Evolutionary conservation across 345 rosid genomes (phyloP).

Genomic region (Combretum micranthum): DNA sequence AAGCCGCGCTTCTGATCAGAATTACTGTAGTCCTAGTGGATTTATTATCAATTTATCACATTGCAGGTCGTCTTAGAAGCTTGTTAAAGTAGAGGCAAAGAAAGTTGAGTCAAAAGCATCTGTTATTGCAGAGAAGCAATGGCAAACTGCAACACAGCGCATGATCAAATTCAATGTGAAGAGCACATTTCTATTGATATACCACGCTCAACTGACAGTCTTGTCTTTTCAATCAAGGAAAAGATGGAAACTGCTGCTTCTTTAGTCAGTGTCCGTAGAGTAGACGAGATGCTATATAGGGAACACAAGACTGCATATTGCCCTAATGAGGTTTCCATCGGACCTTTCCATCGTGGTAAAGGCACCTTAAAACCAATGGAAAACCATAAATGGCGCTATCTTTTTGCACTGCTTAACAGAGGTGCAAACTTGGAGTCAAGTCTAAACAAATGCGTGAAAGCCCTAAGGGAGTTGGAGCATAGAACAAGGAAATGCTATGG

Average conservation of each 20-base stretch:
- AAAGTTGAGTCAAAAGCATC: neutral
- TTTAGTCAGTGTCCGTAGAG: slow-evolving; percentile 23
- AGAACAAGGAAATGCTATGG: slow-evolving; percentile 29
- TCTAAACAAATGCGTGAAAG: slow-evolving; percentile 28
- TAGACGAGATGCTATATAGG: slow-evolving; percentile 1
- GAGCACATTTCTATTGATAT: slow-evolving; percentile 30
- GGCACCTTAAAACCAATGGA: slow-evolving; percentile 6
- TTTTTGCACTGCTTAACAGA: slow-evolving; percentile 34
- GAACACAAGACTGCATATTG: slow-evolving; percentile 4
- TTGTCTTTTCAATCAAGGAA: slow-evolving; percentile 21
- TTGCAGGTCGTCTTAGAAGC: neutral
- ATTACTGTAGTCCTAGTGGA: too few species aligned
- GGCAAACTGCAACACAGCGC: neutral
- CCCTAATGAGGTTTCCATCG: slow-evolving; percentile 36
- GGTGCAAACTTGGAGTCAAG: slow-evolving; percentile 22
- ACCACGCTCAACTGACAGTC: slow-evolving; percentile 3
- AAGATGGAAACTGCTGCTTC: slow-evolving; percentile 31
- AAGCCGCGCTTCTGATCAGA: too few species aligned
- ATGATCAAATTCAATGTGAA: neutral
- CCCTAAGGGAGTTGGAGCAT: slow-evolving; percentile 30
- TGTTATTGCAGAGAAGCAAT: neutral
- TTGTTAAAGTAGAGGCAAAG: neutral
- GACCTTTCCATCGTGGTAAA: slow-evolving; percentile 26
- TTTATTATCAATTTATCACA: neutral
- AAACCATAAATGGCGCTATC: slow-evolving; percentile 41